phyloP scores from a whole-genome alignment of 2,329 filamentous ascomycete genomes.

The Capronia americana region DNA sequence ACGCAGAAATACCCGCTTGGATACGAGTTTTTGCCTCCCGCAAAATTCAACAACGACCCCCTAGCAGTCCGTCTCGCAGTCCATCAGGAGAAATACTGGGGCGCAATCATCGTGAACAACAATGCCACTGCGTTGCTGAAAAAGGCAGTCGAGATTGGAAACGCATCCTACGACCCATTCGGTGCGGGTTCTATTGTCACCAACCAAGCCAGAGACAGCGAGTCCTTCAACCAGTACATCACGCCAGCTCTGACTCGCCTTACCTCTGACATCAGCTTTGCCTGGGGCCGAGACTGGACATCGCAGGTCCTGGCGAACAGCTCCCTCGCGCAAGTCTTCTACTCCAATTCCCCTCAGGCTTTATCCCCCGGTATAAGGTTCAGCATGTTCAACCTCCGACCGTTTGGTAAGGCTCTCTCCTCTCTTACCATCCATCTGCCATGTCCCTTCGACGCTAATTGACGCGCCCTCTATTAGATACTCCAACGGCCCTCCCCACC shows the following conservation, averaged over 20 bases:
- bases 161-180: slow-evolving; percentile 65
- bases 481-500: slow-evolving; percentile 61
- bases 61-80: slow-evolving; percentile 63
- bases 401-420: slow-evolving; percentile 52
- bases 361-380: slow-evolving; percentile 64
- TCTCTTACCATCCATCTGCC: not conserved
- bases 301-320: slow-evolving; percentile 38
- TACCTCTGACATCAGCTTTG: slow-evolving; percentile 53
- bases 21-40: slow-evolving; percentile 56
- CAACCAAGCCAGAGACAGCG: slow-evolving; percentile 63
- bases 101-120: slow-evolving; percentile 66
- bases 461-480: slow-evolving; percentile 39
- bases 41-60: slow-evolving; percentile 63
- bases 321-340: slow-evolving; percentile 44
- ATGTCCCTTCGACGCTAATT: not conserved
- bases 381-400: slow-evolving; percentile 63
- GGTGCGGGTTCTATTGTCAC: slow-evolving; percentile 65
- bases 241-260: slow-evolving; percentile 58
- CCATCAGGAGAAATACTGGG: slow-evolving; percentile 66
- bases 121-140: slow-evolving; percentile 67
- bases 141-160: slow-evolving; percentile 61
- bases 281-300: slow-evolving; percentile 56
- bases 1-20: slow-evolving; percentile 44
- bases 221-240: slow-evolving; percentile 61
- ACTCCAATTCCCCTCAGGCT: slow-evolving; percentile 56